Base-by-base conservation (phyloP, 495 filamentous ascomycete genomes). In the Penicillium steckii region DNA sequence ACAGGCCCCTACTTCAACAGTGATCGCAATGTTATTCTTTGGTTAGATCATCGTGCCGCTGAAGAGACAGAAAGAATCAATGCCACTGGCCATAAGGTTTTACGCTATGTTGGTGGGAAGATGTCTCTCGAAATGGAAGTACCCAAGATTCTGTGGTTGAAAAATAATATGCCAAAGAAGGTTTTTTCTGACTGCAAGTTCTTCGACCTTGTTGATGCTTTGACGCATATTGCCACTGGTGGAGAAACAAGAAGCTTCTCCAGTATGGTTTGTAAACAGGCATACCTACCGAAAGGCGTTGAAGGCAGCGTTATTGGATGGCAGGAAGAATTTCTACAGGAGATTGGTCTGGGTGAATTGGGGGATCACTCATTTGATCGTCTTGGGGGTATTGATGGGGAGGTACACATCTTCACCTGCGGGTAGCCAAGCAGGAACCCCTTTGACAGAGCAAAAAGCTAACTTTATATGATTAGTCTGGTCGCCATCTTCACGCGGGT, bases 111-210 rank as follows among this genome's bases (percentile, higher is more conserved):
- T 5, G 94, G 94, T 41, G 93, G 94, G 32, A 92, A 83, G 59
- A 97, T 98, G 94, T 95, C 89, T 60, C 88, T 95, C 56, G 94
- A 98, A 75, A 98, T 98, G 94, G 94, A 98, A 65, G 91, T 97
- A 21, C 94, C 94, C 21, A 98, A 98, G 64, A 90, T 96, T 1
- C 76, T 97, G 19, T 98, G 94, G 94, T 74, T 98, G 58, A 97
- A 97, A 78, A 94, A 95, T 64, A 79, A 97, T 70, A 97, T 98
- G 94, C 89, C 94, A n/a, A 77, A 85, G 46, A 89, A 94, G 50
- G 74, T 93, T 10, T 98, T 96, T 64, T 83, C 83, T 42, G 82
- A 86, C 47, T 96, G 92, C 82, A 96, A 95, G 65, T 98, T 98
- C 65, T 98, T 92, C 64, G 94, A 98, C 62, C 69, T 98, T 58